Evolutionary conservation across 495 filamentous ascomycete species (phyloP).

Genomic region (Venustampulla echinocandica): DNA sequence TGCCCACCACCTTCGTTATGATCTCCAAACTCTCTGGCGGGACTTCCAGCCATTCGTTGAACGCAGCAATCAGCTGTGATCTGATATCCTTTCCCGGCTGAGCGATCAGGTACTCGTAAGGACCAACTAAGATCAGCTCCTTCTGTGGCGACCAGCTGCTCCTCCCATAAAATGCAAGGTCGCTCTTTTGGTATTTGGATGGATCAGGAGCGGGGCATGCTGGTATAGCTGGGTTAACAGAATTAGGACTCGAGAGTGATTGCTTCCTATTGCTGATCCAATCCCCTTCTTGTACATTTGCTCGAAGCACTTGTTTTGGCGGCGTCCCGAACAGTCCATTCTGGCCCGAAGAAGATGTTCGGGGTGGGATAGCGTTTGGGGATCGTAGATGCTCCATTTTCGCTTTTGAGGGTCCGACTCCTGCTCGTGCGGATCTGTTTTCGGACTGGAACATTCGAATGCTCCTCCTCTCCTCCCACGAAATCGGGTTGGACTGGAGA

Average conservation of each 20-base stretch:
- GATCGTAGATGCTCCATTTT: slow-evolving; percentile 11
- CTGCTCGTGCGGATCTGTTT: background rate
- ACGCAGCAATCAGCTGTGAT: slow-evolving; percentile 74
- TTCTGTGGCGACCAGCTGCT: slow-evolving; percentile 60
- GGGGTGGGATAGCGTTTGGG: slow-evolving; percentile 62
- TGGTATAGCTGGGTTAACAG: slow-evolving; percentile 15
- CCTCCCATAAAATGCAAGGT: slow-evolving; percentile 29
- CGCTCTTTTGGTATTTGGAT: slow-evolving; percentile 38
- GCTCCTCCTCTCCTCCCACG: background rate
- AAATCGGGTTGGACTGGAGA: background rate
- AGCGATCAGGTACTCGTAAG: slow-evolving; percentile 77
- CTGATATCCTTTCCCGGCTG: slow-evolving; percentile 92
- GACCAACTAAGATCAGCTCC: slow-evolving; percentile 71
- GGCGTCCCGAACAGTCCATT: slow-evolving; percentile 23
- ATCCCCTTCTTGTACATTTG: slow-evolving; percentile 48
- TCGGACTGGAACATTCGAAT: slow-evolving; percentile 6
- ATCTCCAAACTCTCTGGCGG: slow-evolving; percentile 66
- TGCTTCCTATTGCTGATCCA: slow-evolving; percentile 31
- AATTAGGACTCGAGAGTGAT: slow-evolving; percentile 3
- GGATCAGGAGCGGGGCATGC: slow-evolving; percentile 4
- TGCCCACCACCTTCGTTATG: slow-evolving; percentile 80
- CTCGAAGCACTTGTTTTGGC: slow-evolving; percentile 42
- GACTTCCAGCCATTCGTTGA: slow-evolving; percentile 84
- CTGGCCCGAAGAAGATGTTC: slow-evolving; percentile 53
- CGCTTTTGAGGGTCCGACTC: too few relatives aligned